Percentiles rank a stretch among this genome's conserved stretches.
Evolutionary conservation across 2,329 filamentous ascomycete genomes (phyloP).

Genomic region (Pezicula rhizophila): DNA sequence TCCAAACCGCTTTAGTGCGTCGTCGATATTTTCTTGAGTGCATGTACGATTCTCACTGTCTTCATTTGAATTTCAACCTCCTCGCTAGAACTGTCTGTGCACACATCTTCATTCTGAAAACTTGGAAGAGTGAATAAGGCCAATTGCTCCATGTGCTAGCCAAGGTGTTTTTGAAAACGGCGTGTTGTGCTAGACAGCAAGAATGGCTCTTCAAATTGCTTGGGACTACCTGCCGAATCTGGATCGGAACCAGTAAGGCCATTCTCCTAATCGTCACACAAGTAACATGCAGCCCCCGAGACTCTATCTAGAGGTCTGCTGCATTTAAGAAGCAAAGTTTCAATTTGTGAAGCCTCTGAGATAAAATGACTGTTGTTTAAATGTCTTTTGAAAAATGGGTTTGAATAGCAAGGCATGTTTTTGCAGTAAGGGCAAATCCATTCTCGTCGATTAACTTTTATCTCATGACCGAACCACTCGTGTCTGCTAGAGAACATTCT

Average conservation of each 20-base stretch:
- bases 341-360: neutral
- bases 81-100: no score
- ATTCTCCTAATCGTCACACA: conserved; percentile 25
- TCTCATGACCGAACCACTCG: conserved; percentile 25
- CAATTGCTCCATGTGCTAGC: conserved; percentile 18
- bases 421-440: conserved; percentile 21
- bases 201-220: no score
- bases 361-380: conserved; percentile 4
- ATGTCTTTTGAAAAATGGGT: conserved; percentile 4
- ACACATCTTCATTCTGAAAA: no score
- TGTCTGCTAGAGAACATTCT: conserved; percentile 19
- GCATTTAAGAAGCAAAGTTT: conserved; percentile 11
- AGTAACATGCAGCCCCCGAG: conserved; percentile 18
- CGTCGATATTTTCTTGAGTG: no score
- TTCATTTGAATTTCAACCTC: no score
- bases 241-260: conserved; percentile 3
- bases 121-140: conserved; percentile 17
- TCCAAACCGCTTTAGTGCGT: neutral
- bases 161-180: conserved; percentile 18
- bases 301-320: conserved; percentile 6
- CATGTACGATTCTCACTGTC: no score
- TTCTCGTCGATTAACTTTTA: conserved; percentile 16
- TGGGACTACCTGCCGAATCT: neutral
- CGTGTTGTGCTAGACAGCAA: neutral
- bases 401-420: neutral